Conservation (phyloP, 2,329 filamentous ascomycete species). For the Sporothrix pseudoabietina region DNA sequence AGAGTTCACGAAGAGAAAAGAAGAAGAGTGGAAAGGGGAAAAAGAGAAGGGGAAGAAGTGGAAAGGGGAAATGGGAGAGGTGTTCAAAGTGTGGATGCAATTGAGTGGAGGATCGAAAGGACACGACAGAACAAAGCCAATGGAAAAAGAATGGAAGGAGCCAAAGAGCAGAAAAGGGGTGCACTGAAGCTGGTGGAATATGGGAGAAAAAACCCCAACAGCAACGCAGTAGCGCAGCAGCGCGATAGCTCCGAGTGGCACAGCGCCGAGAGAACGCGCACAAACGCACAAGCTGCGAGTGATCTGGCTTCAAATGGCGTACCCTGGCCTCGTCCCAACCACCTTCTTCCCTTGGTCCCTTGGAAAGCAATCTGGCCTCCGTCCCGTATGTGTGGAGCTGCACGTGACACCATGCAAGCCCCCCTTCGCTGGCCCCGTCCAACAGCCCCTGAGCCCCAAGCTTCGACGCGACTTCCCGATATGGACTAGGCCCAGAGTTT, state of each 20-base stretch:
- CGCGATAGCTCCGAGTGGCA: slow-evolving; percentile 24
- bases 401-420: slow-evolving; percentile 32
- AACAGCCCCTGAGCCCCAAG: slow-evolving; percentile 16
- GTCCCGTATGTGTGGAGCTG: slow-evolving; percentile 26
- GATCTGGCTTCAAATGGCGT: slow-evolving; percentile 40
- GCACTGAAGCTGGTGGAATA: slow-evolving; percentile 21
- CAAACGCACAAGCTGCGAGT: slow-evolving; percentile 26
- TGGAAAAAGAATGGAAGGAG: too few relatives aligned
- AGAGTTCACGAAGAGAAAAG: slow-evolving; percentile 2
- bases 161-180: background rate
- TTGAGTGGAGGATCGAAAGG: slow-evolving; percentile 23
- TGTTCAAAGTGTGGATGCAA: slow-evolving; percentile 24
- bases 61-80: slow-evolving; percentile 15
- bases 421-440: background rate
- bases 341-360: background rate
- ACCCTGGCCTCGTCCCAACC: slow-evolving; percentile 20
- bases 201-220: slow-evolving; percentile 28
- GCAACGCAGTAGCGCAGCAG: background rate
- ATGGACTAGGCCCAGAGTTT: slow-evolving; percentile 7
- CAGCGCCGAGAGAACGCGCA: background rate
- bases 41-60: slow-evolving; percentile 18
- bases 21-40: background rate
- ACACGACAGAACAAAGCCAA: background rate
- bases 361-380: slow-evolving; percentile 37
- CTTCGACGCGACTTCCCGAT: slow-evolving; percentile 21